phyloP scores from a whole-genome alignment of 768 basidiomycete genomes.

The Mrakia blollopis region DNA sequence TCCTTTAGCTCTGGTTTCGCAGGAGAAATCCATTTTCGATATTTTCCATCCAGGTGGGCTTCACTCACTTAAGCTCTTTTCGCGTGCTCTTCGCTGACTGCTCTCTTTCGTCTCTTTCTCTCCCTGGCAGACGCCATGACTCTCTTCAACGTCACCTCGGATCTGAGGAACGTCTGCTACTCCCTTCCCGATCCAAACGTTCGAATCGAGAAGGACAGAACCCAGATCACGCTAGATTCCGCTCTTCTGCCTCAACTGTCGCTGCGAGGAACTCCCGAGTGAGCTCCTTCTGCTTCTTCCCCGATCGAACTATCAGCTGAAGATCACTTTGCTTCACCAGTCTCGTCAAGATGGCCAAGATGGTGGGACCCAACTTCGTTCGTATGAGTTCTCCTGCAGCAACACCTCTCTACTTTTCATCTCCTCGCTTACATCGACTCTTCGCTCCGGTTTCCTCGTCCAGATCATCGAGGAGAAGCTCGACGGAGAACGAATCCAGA shows the following conservation, averaged over 20 bases:
- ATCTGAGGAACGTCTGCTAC: slow-evolving; percentile 89
- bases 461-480: slow-evolving; percentile 89
- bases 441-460: background rate
- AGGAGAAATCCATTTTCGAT: slow-evolving; percentile 80
- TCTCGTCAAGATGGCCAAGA: slow-evolving; percentile 8
- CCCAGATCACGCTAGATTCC: slow-evolving; percentile 71
- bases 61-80: background rate
- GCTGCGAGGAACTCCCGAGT: slow-evolving; percentile 64
- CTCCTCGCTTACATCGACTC: too few relatives aligned
- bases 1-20: background rate
- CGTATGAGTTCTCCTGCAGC: too few relatives aligned
- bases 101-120: too few relatives aligned
- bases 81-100: background rate
- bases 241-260: slow-evolving; percentile 94
- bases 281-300: background rate
- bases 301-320: too few relatives aligned
- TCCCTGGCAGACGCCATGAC: slow-evolving; percentile 67
- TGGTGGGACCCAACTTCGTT: slow-evolving; percentile 10
- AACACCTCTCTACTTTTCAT: too few relatives aligned
- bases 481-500: slow-evolving; percentile 92
- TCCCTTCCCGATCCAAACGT: slow-evolving; percentile 71
- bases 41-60: slow-evolving; percentile 69
- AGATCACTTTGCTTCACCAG: background rate
- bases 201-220: slow-evolving; percentile 56
- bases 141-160: slow-evolving; percentile 92